Percentiles rank a stretch among this genome's conserved stretches.
Evolutionary conservation across 768 basidiomycete species (phyloP).

Genomic region (Leccinum rimulosum): DNA sequence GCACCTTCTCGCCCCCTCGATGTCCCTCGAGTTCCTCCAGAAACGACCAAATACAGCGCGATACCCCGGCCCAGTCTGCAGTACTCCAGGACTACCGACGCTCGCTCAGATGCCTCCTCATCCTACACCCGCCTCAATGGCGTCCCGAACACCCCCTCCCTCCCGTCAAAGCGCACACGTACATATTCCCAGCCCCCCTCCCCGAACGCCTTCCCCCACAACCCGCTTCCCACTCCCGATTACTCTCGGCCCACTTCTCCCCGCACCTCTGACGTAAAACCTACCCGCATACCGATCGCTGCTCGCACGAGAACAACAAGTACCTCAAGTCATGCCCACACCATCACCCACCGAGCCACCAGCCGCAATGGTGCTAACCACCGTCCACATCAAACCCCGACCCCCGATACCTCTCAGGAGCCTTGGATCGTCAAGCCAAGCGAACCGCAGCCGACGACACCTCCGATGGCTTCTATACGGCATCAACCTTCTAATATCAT

Average conservation of each 20-base stretch:
- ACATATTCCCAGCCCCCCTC: slow-evolving; percentile 58
- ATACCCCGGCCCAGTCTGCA: slow-evolving; percentile 49
- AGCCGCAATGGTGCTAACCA: slow-evolving; percentile 32
- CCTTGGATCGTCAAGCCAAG: slow-evolving; percentile 30
- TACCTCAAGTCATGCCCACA: slow-evolving; percentile 38
- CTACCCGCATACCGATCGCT: slow-evolving; percentile 49
- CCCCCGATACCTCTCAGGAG: slow-evolving; percentile 31
- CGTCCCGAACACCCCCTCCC: slow-evolving; percentile 30
- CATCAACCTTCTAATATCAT: slow-evolving; percentile 48
- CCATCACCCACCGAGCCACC: slow-evolving; percentile 35
- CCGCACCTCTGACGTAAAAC: slow-evolving; percentile 39
- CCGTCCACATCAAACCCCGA: slow-evolving; percentile 23
- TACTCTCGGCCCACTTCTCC: slow-evolving; percentile 44
- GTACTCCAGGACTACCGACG: slow-evolving; percentile 32
- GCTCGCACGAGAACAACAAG: slow-evolving; percentile 43
- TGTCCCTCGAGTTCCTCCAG: slow-evolving; percentile 18
- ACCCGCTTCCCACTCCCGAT: slow-evolving; percentile 34
- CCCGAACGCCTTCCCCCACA: slow-evolving; percentile 30
- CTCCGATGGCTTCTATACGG: slow-evolving; percentile 34
- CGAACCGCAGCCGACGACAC: slow-evolving; percentile 30
- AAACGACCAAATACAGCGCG: slow-evolving; percentile 39
- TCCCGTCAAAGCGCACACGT: slow-evolving; percentile 49
- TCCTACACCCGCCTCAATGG: slow-evolving; percentile 26
- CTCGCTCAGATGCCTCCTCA: slow-evolving; percentile 23
- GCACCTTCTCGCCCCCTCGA: slow-evolving; percentile 21